A percentile compares a stretch with the other conserved stretches of the same genome.
phyloP scores from a whole-genome alignment of 495 filamentous ascomycete species.

The Penicillium lagena region DNA sequence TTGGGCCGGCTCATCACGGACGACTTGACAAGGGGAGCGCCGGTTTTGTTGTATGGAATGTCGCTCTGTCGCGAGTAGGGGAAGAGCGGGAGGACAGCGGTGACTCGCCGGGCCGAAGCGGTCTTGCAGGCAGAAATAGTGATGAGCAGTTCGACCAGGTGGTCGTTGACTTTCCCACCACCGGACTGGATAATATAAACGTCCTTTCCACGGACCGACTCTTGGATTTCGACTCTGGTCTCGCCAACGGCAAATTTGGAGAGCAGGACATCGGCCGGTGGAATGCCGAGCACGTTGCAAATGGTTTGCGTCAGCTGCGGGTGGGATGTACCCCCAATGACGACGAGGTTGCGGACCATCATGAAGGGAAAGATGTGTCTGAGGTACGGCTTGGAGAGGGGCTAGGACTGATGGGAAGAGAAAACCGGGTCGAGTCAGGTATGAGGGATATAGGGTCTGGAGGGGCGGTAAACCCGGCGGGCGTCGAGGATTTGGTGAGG shows the following conservation, averaged over 20 bases:
- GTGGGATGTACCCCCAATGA: conserved; percentile 91
- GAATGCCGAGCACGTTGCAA: conserved; percentile 80
- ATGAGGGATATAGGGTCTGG: conserved; percentile 17
- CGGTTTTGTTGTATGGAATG: conserved; percentile 89
- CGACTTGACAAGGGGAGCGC: conserved; percentile 75
- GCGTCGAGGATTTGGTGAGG: conserved; percentile 14
- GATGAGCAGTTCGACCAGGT: conserved; percentile 93
- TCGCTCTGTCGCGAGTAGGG: conserved; percentile 95
- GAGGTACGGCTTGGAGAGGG: not conserved
- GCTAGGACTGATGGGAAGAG: conserved; percentile 8
- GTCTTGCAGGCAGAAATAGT: conserved; percentile 96
- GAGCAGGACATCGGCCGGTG: conserved; percentile 72
- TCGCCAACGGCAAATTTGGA: conserved; percentile 92
- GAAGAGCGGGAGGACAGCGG: conserved; percentile 90
- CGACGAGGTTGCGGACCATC: conserved; percentile 95
- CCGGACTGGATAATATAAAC: conserved; percentile 95
- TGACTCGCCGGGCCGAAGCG: conserved; percentile 84
- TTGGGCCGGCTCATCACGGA: conserved; percentile 41
- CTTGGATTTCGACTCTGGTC: conserved; percentile 88
- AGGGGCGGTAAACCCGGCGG: conserved; percentile 31
- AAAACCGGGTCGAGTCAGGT: conserved; percentile 8
- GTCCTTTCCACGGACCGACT: conserved; percentile 95
- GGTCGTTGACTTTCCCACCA: conserved; percentile 86
- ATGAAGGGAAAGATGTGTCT: too few species aligned
- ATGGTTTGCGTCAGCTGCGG: conserved; percentile 78